phyloP scores from a whole-genome alignment of 805 yeast species.

The Kazachstania taianensis region DNA sequence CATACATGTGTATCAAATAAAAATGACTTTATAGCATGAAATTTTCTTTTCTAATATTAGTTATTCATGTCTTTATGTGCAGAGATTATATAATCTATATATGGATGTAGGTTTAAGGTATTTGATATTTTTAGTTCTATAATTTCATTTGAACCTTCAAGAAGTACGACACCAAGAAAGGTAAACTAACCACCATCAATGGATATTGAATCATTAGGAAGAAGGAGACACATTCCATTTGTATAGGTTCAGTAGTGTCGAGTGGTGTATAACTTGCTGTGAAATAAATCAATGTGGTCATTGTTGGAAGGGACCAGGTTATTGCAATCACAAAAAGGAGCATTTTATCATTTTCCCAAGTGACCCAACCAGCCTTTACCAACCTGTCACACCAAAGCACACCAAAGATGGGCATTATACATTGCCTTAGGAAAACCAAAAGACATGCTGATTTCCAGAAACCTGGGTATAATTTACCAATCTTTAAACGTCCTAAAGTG shows the following conservation, averaged over 20 bases:
- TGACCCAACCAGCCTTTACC: slow-evolving; percentile 57
- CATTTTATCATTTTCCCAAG: slow-evolving; percentile 37
- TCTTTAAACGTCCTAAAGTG: slow-evolving; percentile 66
- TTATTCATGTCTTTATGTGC: neutral
- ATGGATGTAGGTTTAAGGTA: neutral
- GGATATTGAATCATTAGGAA: slow-evolving; percentile 67
- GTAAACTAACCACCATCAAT: slow-evolving; percentile 55
- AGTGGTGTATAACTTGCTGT: slow-evolving; percentile 84
- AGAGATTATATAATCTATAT: neutral
- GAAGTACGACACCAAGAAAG: slow-evolving; percentile 41
- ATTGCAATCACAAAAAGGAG: slow-evolving; percentile 67
- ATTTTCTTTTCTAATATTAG: neutral
- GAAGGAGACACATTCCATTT: slow-evolving; percentile 81
- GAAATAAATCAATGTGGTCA: slow-evolving; percentile 78
- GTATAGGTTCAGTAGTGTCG: slow-evolving; percentile 32
- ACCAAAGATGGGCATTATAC: slow-evolving; percentile 76
- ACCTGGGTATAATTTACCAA: slow-evolving; percentile 54
- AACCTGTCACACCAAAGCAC: slow-evolving; percentile 53
- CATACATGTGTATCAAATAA: neutral
- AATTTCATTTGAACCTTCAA: slow-evolving; percentile 27
- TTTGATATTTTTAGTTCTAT: slow-evolving; percentile 4
- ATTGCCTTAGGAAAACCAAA: slow-evolving; percentile 49
- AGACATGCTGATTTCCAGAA: slow-evolving; percentile 55
- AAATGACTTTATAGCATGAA: no score
- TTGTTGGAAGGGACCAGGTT: slow-evolving; percentile 76